These are phyloP conservation scores for Arctium minus DNA, from an alignment of 129 eudicot species.

Conservation along the genomic window DNA sequence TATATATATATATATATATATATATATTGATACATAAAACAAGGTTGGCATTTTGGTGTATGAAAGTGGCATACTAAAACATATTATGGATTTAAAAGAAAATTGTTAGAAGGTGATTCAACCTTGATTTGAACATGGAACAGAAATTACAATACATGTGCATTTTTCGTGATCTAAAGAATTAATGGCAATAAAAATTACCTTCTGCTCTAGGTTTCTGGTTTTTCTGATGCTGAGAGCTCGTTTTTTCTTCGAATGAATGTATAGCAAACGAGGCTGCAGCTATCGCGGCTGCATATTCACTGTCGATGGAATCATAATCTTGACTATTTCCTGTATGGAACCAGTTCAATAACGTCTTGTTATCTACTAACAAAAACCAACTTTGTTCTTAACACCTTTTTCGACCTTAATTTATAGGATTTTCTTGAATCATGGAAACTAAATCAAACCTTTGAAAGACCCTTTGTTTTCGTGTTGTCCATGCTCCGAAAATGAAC, in stretches of 20 bases:
- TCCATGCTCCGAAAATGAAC: conserved; percentile 25
- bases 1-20: no score
- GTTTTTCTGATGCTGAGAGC: conserved; percentile 24
- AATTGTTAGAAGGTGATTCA: not conserved
- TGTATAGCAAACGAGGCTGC: conserved; percentile 74
- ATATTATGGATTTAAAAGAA: not conserved
- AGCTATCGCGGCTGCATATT: conserved; percentile 59
- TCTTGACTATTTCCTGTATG: conserved; percentile 12
- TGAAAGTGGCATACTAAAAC: not conserved
- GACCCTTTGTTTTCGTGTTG: conserved; percentile 24
- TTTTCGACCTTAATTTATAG: not conserved
- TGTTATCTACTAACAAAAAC: conserved; percentile 16
- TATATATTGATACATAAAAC: no score
- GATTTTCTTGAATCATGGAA: not conserved
- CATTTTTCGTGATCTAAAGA: not conserved
- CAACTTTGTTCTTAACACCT: not conserved
- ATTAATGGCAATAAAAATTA: not conserved
- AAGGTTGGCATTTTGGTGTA: not conserved
- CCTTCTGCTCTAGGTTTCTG: conserved; percentile 39
- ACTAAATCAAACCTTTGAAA: conserved; percentile 21
- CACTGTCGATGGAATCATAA: conserved; percentile 32
- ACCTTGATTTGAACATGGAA: not conserved
- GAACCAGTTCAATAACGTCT: conserved; percentile 10
- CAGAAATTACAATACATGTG: not conserved
- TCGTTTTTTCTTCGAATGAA: conserved; percentile 49